These are phyloP conservation scores for Tulasnella sp. DNA, from an alignment of 768 basidiomycete species.

Conservation along the genomic window DNA sequence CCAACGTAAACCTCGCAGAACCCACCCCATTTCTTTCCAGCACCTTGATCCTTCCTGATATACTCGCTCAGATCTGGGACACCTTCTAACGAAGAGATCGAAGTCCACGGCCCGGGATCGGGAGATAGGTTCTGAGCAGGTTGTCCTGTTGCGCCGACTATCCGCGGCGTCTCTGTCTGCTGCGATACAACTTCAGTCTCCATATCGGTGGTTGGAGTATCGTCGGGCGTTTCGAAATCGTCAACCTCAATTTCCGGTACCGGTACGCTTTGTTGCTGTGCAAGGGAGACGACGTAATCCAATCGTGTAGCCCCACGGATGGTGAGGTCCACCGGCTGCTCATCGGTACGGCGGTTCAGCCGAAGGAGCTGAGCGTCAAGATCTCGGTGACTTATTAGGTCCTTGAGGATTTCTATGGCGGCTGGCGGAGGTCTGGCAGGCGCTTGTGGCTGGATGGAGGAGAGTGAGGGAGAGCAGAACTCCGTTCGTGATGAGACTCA, in stretches of 20 bases:
- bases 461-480: background rate
- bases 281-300: background rate
- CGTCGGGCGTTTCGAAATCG: background rate
- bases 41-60: background rate
- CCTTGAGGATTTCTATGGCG: background rate
- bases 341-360: background rate
- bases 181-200: background rate
- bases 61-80: background rate
- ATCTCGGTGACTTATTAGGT: constrained; percentile 9
- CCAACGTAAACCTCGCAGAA: constrained; percentile 21
- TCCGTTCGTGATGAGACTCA: background rate
- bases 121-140: background rate
- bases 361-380: background rate
- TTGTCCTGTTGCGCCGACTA: background rate
- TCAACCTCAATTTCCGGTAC: background rate
- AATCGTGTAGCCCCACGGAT: background rate
- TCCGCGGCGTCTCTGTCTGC: background rate
- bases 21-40: background rate
- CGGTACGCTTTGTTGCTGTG: background rate
- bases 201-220: background rate
- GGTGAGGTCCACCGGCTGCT: background rate
- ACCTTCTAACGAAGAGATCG: background rate
- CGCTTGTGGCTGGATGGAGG: background rate
- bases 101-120: background rate
- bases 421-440: background rate